Base-by-base conservation (phyloP, 164 flowering plant genomes). In the Liriodendron chinense region DNA sequence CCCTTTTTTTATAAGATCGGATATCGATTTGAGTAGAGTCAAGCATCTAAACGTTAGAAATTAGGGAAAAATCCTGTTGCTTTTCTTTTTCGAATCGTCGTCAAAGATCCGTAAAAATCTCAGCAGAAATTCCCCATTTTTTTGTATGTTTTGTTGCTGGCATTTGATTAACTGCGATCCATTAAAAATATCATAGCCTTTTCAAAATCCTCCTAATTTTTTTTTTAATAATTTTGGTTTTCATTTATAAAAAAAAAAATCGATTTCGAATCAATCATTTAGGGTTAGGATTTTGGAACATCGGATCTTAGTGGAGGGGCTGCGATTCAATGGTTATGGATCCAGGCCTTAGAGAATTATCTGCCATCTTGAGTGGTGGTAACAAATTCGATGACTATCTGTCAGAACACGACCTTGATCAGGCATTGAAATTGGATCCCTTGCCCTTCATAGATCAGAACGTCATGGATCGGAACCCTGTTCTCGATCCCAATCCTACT, bases 261-360 rank as follows among this genome's bases (percentile, higher is more conserved):
- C 9, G 16, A 10, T 53, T 53, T 53, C 26, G 22, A 13, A 22
- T 63, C 23, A 8, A 8, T n/a, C 9, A 13, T 1, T 63, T 64
- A 64, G 67, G 67, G 67, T 64, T 64, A 64, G 26, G 5, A 22
- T 64, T 64, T 23, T 22, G 25, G 10, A 13, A 7, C 9, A 2
- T 1, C n/a, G 18, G 63, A 2, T 64, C 26, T 23, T 64, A 4
- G 67, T 9, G 28, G n/a, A 13, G 28, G 69, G 47, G 18, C 69
- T 14, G 59, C 1, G 8, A 26, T 26, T 80, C 74, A 77, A 84
- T 86, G 86, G 78, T 72, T 69, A 88, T 85, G 89, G 89, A 88
- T 76, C 84, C 86, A 20, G 72, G 79, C 16, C 66, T 78, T 1
- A 47, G 73, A 34, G 84, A 78, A 9, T 75, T 75, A 13, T 56